phyloP scores from a whole-genome alignment of 805 yeast species.

The Yamadazyma tumulicola region DNA sequence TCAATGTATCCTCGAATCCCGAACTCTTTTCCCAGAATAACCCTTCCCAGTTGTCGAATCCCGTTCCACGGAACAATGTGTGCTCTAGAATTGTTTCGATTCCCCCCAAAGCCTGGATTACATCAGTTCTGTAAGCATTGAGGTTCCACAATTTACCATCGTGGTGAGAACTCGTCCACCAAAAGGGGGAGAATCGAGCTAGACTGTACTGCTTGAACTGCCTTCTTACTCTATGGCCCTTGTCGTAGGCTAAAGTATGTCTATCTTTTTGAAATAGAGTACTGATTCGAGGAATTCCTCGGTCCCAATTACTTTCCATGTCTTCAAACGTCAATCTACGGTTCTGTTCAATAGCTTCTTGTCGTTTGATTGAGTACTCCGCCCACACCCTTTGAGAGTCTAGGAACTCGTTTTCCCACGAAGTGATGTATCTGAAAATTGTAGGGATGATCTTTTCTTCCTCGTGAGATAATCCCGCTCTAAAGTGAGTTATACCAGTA shows the following conservation, averaged over 20 bases:
- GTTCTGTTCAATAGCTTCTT: constrained; percentile 80
- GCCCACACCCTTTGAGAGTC: constrained; percentile 98
- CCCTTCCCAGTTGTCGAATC: constrained; percentile 98
- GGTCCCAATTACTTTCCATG: constrained; percentile 90
- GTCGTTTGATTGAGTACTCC: constrained; percentile 86
- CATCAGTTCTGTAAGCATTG: constrained; percentile 90
- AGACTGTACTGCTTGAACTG: constrained; percentile 73
- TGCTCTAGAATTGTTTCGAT: constrained; percentile 94
- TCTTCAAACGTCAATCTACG: constrained; percentile 89
- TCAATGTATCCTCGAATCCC: constrained; percentile 95
- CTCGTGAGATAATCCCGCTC: constrained; percentile 86
- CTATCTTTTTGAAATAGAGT: constrained; percentile 94
- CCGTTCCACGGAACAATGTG: constrained; percentile 93
- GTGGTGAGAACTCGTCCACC: constrained; percentile 94
- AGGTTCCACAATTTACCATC: constrained; percentile 96
- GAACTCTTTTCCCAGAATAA: constrained; percentile 97
- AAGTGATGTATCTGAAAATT: constrained; percentile 82
- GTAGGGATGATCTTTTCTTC: constrained; percentile 88
- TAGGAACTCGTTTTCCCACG: constrained; percentile 95
- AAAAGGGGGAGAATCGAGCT: constrained; percentile 78
- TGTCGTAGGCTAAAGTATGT: constrained; percentile 90
- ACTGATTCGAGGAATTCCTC: constrained; percentile 95
- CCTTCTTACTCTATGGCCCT: constrained; percentile 83
- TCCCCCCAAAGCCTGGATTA: constrained; percentile 96
- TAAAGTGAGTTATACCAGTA: constrained; percentile 89